Evolutionary conservation across 495 filamentous ascomycete species (phyloP).

Genomic region (Aspergillus campestris): DNA sequence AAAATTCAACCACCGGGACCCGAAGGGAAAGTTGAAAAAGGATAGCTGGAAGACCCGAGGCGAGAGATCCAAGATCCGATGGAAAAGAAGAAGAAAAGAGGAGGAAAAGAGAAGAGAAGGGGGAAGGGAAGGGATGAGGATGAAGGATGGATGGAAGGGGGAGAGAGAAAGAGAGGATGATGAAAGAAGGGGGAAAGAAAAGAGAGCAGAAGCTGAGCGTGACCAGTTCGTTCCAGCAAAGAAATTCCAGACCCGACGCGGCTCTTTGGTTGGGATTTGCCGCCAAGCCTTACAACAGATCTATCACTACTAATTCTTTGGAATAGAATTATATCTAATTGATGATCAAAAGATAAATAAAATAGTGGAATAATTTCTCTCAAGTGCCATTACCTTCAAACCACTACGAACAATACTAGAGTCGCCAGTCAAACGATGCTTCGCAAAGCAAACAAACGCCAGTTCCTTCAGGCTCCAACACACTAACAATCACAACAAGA

Average conservation of each 20-base stretch:
- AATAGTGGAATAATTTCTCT: background rate
- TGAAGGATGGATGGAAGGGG: slow-evolving; percentile 2
- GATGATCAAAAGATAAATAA: background rate
- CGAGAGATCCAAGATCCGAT: background rate
- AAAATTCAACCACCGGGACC: slow-evolving; percentile 7
- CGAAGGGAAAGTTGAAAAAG: background rate
- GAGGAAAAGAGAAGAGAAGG: slow-evolving; percentile 3
- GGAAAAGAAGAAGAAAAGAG: background rate
- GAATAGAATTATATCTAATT: background rate
- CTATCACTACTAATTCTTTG: background rate
- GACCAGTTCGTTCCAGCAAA: background rate
- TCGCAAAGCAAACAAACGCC: slow-evolving; percentile 4
- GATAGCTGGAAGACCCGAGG: background rate
- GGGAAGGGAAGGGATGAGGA: slow-evolving; percentile 7
- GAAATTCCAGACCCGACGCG: slow-evolving; percentile 14
- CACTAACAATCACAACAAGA: too few species aligned
- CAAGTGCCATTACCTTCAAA: too few species aligned
- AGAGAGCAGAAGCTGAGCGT: background rate
- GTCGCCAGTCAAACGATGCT: too few species aligned
- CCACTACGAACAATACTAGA: too few species aligned
- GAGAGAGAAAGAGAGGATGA: slow-evolving; percentile 15
- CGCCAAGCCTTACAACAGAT: background rate
- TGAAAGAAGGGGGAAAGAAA: slow-evolving; percentile 17
- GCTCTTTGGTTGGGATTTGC: slow-evolving; percentile 4
- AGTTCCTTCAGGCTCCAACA: background rate